Base-by-base conservation (phyloP, 2,329 filamentous ascomycete genomes). In the Fusarium veterinarium region DNA sequence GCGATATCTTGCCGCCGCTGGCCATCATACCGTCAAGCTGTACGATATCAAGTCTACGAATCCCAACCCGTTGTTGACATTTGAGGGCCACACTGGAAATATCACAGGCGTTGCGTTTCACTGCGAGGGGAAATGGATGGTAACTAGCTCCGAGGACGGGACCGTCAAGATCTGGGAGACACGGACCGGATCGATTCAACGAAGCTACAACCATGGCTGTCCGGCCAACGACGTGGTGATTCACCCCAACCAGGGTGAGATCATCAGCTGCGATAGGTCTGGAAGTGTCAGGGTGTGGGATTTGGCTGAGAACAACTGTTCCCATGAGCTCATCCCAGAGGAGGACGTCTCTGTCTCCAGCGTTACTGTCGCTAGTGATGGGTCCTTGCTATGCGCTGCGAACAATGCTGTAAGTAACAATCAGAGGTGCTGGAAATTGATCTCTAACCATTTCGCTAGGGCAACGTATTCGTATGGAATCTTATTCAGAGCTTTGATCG, bases 41-140 rank as follows among this genome's bases (percentile, higher is more conserved):
- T 99, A 97, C 86, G 96, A 99, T 80, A 97, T 98, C 86, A 97
- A 97, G 80, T 97, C 95, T 20, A 95, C 94, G n/a, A 98, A 98
- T 78, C 95, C 96, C 5, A 96, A 95, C 74, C 93, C 96, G 2
- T 88, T 98, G 30, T 90, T 98, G 78, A 95, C 93, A 25, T 98
- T 99, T 78, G 95, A 98, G 80, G 96, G 96, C 45, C 96, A 99
- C 84, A 96, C 94, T 17, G 94, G 92, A 75, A 99, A 99, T 79
- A 92, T 99, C 80, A 99, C 96, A 1, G 96, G 96, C 46, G 93
- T 99, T 51, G 95, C 95, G 16, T 99, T 99, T 81, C 96, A 99
- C 82, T 98, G 95, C 81, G 96, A 99, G 83, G 95, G 95, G 16
- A 99, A 99, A 84, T 99, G 96, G 96, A 98, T 99, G 93, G 96